Percentiles rank a stretch among this genome's conserved stretches.
Conservation (phyloP, 1,284 basidiomycete genomes). For the Leccinum huronense region DNA sequence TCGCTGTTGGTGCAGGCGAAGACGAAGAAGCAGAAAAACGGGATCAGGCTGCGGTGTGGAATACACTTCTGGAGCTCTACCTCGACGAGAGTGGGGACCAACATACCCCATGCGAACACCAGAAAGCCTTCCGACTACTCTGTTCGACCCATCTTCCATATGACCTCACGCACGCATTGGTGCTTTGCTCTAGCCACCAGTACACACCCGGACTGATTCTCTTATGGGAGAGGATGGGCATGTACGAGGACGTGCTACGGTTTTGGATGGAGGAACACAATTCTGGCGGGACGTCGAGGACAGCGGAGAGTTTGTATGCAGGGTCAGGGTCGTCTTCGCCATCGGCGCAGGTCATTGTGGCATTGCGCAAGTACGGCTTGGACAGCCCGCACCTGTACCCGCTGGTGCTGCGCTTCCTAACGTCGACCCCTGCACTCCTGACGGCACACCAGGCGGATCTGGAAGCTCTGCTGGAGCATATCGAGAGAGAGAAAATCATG, state of each 20-base stretch:
- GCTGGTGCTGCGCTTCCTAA: constrained; percentile 87
- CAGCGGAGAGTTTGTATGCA: neutral
- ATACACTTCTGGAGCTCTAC: constrained; percentile 93
- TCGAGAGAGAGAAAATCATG: constrained; percentile 81
- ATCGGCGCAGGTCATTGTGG: constrained; percentile 68
- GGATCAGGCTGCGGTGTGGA: constrained; percentile 92
- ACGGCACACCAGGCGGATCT: constrained; percentile 72
- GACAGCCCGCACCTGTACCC: constrained; percentile 78
- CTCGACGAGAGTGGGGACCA: constrained; percentile 40
- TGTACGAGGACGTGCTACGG: constrained; percentile 94
- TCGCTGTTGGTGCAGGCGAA: constrained; percentile 19
- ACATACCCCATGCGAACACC: constrained; percentile 14
- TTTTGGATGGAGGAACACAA: constrained; percentile 83
- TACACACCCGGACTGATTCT: constrained; percentile 86
- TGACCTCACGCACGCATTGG: constrained; percentile 87
- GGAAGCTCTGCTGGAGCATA: constrained; percentile 64
- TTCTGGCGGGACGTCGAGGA: constrained; percentile 29
- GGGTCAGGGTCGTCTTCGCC: constrained; percentile 19
- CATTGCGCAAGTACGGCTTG: constrained; percentile 74
- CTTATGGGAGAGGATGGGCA: constrained; percentile 90
- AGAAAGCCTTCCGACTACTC: constrained; percentile 72
- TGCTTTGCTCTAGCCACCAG: constrained; percentile 82
- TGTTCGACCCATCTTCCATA: constrained; percentile 69
- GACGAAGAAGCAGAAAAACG: constrained; percentile 57
- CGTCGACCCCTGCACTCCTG: constrained; percentile 71